Evolutionary conservation across 495 filamentous ascomycete genomes (phyloP), one percentile per base, ranked within the genome.

Genomic region (Penicillium cinerascens): DNA sequence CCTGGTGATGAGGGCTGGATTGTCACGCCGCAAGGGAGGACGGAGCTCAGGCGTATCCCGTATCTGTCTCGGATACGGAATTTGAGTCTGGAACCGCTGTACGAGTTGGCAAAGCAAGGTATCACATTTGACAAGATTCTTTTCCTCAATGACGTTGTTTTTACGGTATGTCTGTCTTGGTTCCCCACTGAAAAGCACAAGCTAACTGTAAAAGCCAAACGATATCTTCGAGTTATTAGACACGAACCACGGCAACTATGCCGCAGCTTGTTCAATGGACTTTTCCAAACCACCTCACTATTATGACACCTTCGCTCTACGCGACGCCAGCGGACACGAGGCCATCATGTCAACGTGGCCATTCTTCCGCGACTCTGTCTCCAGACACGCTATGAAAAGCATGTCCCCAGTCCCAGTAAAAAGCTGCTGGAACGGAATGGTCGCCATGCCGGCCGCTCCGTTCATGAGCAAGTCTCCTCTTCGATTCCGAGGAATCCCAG

Each of bases 351-450:
- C 82, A 50, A 86, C 78, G 20, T 95, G 87, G 82, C 91, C 91
- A 0, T 95, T 86, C 70, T 96, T 96, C 59, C 74, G 78, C 25
- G 78, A 85, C 3, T 57, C 69, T 0, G 64, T 63, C 13, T 89
- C 89, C 9, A 75, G 82, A 29, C 61, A 76, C 9, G 82, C 87
- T 0, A 70, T 90, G 25, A 68, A 77, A 22, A 58, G 54, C 4
- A 74, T 78, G 54, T 54, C 68, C 3, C 82, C 87, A 0, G 78
- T 92, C 6, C 85, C 83, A 2, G 89, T 95, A 0, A 69, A 66
- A 25, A 87, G 84, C 49, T 95, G 90, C 66, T 95, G 90, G 90
- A 93, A 93, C 47, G 88, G 89, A 39, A 86, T 92, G 62, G 81
- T 85, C 16, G 76, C 71, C 11, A 79, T 85, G 70, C 71, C 79